Conservation (phyloP, 257 asterid genomes). For the Fraxinus cuspidata region DNA sequence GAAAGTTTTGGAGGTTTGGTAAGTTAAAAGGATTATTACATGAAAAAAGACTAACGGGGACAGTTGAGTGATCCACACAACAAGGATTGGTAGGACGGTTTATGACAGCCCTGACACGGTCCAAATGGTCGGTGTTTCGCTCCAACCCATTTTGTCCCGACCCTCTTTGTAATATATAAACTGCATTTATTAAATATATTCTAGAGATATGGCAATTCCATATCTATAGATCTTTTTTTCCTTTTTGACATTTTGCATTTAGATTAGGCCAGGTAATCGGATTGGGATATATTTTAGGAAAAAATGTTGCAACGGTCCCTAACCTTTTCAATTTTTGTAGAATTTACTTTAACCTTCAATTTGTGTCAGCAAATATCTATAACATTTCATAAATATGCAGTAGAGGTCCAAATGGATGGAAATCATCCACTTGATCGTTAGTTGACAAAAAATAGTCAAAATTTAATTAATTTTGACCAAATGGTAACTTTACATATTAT, state of each 20-base stretch:
- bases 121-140: conserved; percentile 32
- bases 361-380: too few species aligned
- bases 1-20: not conserved
- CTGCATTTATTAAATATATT: not conserved
- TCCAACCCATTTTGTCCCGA: not conserved
- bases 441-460: too few species aligned
- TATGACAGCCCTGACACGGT: not conserved
- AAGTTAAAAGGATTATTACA: conserved; percentile 9
- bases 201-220: not conserved
- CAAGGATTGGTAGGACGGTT: conserved; percentile 39
- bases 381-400: too few species aligned
- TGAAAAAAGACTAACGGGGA: conserved; percentile 16
- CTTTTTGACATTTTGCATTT: not conserved
- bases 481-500: too few species aligned
- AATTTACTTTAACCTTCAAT: too few species aligned
- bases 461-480: too few species aligned
- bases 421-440: too few species aligned
- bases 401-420: too few species aligned
- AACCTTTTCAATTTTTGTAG: too few species aligned
- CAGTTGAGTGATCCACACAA: conserved; percentile 13
- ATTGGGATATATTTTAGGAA: too few species aligned
- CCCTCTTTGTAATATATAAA: too few species aligned
- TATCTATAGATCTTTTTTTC: not conserved
- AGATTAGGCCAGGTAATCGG: not conserved
- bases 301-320: too few species aligned